Conservation (phyloP, 148 eudicot genomes). For the Simmondsia chinensis region DNA sequence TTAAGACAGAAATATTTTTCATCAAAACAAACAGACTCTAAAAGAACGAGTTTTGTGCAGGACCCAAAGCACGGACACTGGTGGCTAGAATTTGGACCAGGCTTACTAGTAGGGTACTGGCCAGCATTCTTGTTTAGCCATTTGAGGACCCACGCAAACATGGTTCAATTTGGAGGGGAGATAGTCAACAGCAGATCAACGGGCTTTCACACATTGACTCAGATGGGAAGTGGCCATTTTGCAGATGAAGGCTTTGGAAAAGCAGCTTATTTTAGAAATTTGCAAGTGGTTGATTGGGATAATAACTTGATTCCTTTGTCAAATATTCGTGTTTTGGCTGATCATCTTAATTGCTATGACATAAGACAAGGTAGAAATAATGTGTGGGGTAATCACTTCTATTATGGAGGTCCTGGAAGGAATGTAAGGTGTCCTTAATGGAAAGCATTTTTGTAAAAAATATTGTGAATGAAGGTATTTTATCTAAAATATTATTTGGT, state of each 20-base stretch:
- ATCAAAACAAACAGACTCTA: not conserved
- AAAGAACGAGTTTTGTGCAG: slow-evolving; percentile 22
- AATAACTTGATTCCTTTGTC: slow-evolving; percentile 72
- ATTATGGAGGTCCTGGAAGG: slow-evolving; percentile 97
- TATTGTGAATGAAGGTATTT: too few species aligned
- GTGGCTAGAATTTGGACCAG: slow-evolving; percentile 92
- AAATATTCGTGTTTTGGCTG: slow-evolving; percentile 68
- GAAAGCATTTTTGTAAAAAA: not conserved
- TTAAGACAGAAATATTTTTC: too few species aligned
- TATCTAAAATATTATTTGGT: too few species aligned
- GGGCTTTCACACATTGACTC: slow-evolving; percentile 87
- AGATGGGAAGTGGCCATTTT: slow-evolving; percentile 97
- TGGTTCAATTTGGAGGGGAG: slow-evolving; percentile 97
- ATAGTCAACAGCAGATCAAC: slow-evolving; percentile 63
- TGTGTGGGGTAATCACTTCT: slow-evolving; percentile 85
- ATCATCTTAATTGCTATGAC: slow-evolving; percentile 87
- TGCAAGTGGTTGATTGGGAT: slow-evolving; percentile 95
- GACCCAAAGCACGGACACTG: slow-evolving; percentile 97
- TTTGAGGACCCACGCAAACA: slow-evolving; percentile 63
- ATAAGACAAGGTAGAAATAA: slow-evolving; percentile 71
- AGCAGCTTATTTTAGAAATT: slow-evolving; percentile 87
- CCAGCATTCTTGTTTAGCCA: slow-evolving; percentile 81
- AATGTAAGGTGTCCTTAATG: slow-evolving; percentile 58
- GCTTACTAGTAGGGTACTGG: slow-evolving; percentile 90
- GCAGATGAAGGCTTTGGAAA: slow-evolving; percentile 77